Evolutionary conservation across 108 stramenopile species (phyloP).

Genomic region (Skeletonema grethae): DNA sequence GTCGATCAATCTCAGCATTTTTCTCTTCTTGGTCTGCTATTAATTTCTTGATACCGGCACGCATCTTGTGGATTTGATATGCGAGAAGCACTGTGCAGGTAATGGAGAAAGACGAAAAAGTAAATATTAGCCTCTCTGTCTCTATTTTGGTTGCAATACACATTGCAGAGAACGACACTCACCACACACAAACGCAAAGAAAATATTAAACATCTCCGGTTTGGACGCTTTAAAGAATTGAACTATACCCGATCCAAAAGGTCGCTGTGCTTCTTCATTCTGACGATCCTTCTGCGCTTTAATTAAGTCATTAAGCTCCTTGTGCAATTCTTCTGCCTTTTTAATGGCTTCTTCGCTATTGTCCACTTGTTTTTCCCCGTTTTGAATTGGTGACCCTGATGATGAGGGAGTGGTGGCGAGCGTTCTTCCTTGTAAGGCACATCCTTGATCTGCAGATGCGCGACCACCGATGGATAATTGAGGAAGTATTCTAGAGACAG

Average conservation of each 20-base stretch:
- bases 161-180: neutral
- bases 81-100: constrained; percentile 30
- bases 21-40: constrained; percentile 25
- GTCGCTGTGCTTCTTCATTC: constrained; percentile 19
- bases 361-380: constrained; percentile 23
- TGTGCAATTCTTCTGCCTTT: constrained; percentile 42
- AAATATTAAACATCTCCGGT: constrained; percentile 48
- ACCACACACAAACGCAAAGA: constrained; percentile 52
- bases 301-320: constrained; percentile 41
- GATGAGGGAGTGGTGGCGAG: neutral
- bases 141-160: neutral
- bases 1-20: constrained; percentile 16
- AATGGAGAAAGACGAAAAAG: neutral
- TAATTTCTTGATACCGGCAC: constrained; percentile 38
- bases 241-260: constrained; percentile 30
- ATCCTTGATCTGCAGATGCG: neutral
- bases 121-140: neutral
- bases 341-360: constrained; percentile 29
- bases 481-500: neutral
- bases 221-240: constrained; percentile 42
- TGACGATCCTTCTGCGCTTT: constrained; percentile 27
- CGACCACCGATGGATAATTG: neutral
- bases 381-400: neutral
- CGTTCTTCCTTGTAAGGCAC: neutral
- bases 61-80: constrained; percentile 47